These are phyloP conservation scores for Tritrichomonas musculus DNA, from an alignment of 208 protist genomes.

Conservation along the genomic window DNA sequence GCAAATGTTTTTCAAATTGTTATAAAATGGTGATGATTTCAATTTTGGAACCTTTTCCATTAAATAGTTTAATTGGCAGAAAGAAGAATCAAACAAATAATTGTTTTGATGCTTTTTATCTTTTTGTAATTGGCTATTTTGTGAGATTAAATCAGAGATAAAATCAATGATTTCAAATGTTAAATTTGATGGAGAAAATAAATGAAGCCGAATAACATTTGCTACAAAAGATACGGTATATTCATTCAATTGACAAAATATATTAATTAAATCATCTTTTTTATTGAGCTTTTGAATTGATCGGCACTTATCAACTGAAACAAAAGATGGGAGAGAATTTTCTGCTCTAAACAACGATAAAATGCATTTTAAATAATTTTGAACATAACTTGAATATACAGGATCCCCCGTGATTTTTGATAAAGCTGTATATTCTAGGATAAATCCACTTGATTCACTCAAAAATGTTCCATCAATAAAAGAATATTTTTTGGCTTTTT, in stretches of 20 bases:
- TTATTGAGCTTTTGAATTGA: background rate
- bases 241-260: background rate
- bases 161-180: background rate
- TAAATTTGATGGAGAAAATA: no score
- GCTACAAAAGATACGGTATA: background rate
- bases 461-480: conserved; percentile 15
- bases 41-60: no score
- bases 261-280: no score
- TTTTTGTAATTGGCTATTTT: background rate
- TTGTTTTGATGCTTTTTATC: background rate
- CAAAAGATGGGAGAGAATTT: background rate
- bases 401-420: background rate
- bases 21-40: no score
- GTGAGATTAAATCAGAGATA: background rate
- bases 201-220: background rate
- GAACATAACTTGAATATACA: background rate
- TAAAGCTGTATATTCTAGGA: background rate
- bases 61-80: background rate
- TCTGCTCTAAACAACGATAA: no score
- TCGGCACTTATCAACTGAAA: background rate
- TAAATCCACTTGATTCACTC: background rate
- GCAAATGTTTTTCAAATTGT: no score
- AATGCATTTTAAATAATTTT: background rate
- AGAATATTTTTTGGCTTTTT: background rate
- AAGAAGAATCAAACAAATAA: background rate